Evolutionary conservation across 2,329 filamentous ascomycete species (phyloP).

Genomic region (Aureobasidium sp.): DNA sequence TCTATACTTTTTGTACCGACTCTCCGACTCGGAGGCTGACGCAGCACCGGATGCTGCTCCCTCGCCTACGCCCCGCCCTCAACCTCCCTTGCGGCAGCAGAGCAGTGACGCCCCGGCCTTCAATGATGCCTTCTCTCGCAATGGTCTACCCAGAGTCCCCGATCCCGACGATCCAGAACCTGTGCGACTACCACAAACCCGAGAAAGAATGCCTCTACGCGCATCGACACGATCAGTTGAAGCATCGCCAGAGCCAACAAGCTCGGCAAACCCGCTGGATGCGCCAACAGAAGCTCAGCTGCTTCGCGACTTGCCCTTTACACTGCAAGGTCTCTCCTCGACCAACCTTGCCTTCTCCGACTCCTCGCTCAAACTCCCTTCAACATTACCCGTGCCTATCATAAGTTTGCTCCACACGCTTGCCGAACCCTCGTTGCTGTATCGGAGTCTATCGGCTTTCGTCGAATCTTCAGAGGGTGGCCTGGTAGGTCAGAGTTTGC

Average conservation of each 20-base stretch:
- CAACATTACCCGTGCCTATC: constrained; percentile 73
- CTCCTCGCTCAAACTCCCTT: constrained; percentile 65
- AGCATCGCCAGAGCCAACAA: constrained; percentile 1
- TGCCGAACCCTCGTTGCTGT: constrained; percentile 89
- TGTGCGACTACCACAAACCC: constrained; percentile 19
- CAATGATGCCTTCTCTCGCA: constrained; percentile 43
- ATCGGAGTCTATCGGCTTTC: constrained; percentile 71
- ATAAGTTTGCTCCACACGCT: constrained; percentile 82
- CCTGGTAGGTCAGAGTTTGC: constrained; percentile 83
- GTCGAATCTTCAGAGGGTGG: constrained; percentile 75
- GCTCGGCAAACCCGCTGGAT: background rate
- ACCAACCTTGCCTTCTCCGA: constrained; percentile 71
- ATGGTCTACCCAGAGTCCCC: constrained; percentile 37
- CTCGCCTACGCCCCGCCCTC: background rate
- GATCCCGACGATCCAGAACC: constrained; percentile 22
- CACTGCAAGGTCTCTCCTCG: constrained; percentile 84
- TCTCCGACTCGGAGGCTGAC: constrained; percentile 50
- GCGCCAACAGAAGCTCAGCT: constrained; percentile 37
- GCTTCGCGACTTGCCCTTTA: constrained; percentile 74
- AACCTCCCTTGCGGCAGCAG: constrained; percentile 2
- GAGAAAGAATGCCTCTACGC: constrained; percentile 13
- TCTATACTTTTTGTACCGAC: constrained; percentile 78
- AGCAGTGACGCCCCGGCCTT: constrained; percentile 26
- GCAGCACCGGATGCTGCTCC: background rate
- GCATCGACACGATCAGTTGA: constrained; percentile 8